These are phyloP conservation scores for Globisporangium cederbergense DNA, from an alignment of 352 stramenopile species.

Conservation along the genomic window DNA sequence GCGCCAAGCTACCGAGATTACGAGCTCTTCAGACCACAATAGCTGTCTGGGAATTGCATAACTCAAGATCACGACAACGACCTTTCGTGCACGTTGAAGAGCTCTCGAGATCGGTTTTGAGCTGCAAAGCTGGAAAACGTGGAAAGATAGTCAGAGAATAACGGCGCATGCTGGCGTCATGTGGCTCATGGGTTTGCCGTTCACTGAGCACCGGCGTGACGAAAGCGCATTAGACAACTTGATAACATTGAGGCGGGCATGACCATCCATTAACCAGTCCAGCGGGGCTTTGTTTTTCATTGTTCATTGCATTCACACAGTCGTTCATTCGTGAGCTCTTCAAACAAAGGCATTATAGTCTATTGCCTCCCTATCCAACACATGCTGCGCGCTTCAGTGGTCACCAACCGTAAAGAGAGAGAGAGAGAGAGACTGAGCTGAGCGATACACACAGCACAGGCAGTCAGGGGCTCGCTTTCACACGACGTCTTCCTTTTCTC, in stretches of 20 bases:
- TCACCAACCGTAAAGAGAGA: not conserved
- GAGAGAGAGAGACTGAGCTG: not conserved
- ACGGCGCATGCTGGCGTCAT: too few relatives aligned
- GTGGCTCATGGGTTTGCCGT: too few relatives aligned
- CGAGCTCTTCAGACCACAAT: too few relatives aligned
- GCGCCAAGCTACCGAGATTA: not conserved
- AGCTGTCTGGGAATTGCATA: too few relatives aligned
- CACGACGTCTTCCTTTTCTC: not conserved
- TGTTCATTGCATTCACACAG: constrained; percentile 4
- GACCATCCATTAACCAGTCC: too few relatives aligned
- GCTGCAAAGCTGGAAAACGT: too few relatives aligned
- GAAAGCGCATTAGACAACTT: too few relatives aligned
- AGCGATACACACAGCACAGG: not conserved
- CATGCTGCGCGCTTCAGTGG: not conserved
- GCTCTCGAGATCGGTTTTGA: not conserved
- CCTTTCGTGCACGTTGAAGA: not conserved
- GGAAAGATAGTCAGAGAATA: too few relatives aligned
- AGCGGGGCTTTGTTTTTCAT: too few relatives aligned
- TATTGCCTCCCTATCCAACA: constrained; percentile 6
- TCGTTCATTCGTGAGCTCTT: not conserved
- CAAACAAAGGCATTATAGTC: constrained; percentile 9
- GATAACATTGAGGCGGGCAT: too few relatives aligned
- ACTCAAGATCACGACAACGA: not conserved
- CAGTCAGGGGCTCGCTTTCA: not conserved
- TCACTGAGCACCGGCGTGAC: too few relatives aligned